phyloP scores from a whole-genome alignment of 495 filamentous ascomycete species.

The Daldinia vernicosa region DNA sequence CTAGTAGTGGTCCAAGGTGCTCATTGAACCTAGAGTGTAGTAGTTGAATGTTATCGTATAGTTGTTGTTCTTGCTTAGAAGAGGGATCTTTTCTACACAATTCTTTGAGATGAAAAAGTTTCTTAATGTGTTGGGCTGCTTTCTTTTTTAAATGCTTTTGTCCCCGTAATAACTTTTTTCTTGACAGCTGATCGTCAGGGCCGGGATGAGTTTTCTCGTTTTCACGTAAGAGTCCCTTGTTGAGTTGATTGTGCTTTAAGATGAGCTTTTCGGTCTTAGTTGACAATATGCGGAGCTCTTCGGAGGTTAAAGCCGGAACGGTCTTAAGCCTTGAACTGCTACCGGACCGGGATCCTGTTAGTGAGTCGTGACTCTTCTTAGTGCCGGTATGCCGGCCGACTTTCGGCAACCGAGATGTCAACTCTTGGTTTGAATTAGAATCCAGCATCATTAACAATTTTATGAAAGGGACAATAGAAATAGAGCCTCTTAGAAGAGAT shows the following conservation, averaged over 20 bases:
- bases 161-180: slow-evolving; percentile 7
- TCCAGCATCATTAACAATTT: not conserved
- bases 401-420: not conserved
- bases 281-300: not conserved
- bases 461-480: not conserved
- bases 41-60: slow-evolving; percentile 10
- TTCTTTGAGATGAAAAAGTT: slow-evolving; percentile 13
- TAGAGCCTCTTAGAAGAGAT: not conserved
- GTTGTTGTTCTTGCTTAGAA: not conserved
- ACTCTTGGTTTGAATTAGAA: not conserved
- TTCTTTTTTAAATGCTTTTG: not conserved
- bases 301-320: not conserved
- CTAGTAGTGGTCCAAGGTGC: slow-evolving; percentile 12
- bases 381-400: not conserved
- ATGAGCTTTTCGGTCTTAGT: slow-evolving; percentile 6
- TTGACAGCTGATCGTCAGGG: not conserved
- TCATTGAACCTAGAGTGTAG: slow-evolving; percentile 18
- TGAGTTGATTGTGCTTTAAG: not conserved
- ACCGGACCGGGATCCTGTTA: not conserved
- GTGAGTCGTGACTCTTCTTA: not conserved
- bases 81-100: slow-evolving; percentile 4
- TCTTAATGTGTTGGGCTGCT: slow-evolving; percentile 7
- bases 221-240: slow-evolving; percentile 14
- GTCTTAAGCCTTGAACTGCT: not conserved
- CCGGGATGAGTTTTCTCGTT: not conserved